Percentiles rank a stretch among this genome's conserved stretches.
Evolutionary conservation across 2,329 filamentous ascomycete genomes (phyloP).

Genomic region (Cryphonectria nitschkei): DNA sequence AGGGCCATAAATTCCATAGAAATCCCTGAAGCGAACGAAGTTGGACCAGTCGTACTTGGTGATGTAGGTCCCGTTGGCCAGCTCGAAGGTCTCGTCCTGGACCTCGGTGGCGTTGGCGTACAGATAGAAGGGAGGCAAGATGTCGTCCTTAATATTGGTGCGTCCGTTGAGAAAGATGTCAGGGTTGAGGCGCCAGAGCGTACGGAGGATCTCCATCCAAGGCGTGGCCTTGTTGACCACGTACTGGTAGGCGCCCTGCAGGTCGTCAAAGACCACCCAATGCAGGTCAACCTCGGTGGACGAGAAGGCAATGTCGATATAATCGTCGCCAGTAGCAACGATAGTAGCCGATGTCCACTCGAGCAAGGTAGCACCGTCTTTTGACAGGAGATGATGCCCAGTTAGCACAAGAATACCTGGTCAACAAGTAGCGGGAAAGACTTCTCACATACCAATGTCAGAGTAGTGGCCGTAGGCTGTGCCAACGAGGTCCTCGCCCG

Average conservation of each 20-base stretch:
- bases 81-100: slow-evolving; percentile 58
- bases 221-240: slow-evolving; percentile 55
- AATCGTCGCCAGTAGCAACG: slow-evolving; percentile 36
- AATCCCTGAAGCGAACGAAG: slow-evolving; percentile 44
- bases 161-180: slow-evolving; percentile 50
- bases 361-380: slow-evolving; percentile 51
- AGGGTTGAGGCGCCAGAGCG: slow-evolving; percentile 54
- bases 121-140: slow-evolving; percentile 47
- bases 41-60: slow-evolving; percentile 53
- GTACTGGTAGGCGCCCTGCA: slow-evolving; percentile 59
- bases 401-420: neutral
- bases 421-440: neutral
- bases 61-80: slow-evolving; percentile 51
- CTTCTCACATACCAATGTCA: slow-evolving; percentile 34
- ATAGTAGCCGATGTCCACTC: slow-evolving; percentile 52
- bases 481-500: slow-evolving; percentile 37
- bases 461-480: slow-evolving; percentile 39
- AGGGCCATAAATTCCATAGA: slow-evolving; percentile 55
- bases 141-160: slow-evolving; percentile 49
- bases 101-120: slow-evolving; percentile 51
- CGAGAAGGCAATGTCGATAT: slow-evolving; percentile 52
- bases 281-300: slow-evolving; percentile 53
- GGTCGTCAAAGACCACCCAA: slow-evolving; percentile 53
- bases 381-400: neutral
- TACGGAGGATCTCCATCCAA: slow-evolving; percentile 53